These are phyloP conservation scores for Aspergillus puulaauensis DNA, from an alignment of 2,329 filamentous ascomycete genomes.

Conservation along the genomic window DNA sequence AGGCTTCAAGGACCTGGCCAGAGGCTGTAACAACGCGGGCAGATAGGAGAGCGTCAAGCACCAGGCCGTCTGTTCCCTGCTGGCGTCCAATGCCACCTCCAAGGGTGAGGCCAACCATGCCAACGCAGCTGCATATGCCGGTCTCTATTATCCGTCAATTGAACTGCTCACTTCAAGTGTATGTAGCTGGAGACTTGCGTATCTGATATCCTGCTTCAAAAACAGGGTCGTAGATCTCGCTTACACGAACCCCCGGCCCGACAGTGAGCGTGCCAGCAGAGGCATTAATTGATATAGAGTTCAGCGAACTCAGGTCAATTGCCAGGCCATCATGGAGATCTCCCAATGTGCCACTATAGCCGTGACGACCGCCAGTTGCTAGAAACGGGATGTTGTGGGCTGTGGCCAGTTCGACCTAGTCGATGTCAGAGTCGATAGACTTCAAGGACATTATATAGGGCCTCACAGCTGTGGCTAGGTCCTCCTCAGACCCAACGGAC, in stretches of 20 bases:
- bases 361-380: not conserved
- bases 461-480: not conserved
- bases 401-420: not conserved
- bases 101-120: slow-evolving; percentile 13
- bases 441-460: not conserved
- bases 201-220: not conserved
- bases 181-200: not conserved
- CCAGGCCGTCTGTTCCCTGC: slow-evolving; percentile 15
- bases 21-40: slow-evolving; percentile 36
- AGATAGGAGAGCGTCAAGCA: slow-evolving; percentile 15
- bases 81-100: slow-evolving; percentile 17
- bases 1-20: slow-evolving; percentile 39
- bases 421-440: too few relatives aligned
- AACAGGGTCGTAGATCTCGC: not conserved
- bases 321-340: not conserved
- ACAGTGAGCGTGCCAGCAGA: not conserved
- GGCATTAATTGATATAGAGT: not conserved
- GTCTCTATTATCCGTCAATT: not conserved
- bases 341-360: not conserved
- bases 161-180: not conserved
- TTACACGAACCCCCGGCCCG: not conserved
- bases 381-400: slow-evolving; percentile 1
- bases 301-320: not conserved
- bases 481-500: not conserved
- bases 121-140: not conserved